Conservation (phyloP, 2,329 filamentous ascomycete species). For the Daldinia sp. region DNA sequence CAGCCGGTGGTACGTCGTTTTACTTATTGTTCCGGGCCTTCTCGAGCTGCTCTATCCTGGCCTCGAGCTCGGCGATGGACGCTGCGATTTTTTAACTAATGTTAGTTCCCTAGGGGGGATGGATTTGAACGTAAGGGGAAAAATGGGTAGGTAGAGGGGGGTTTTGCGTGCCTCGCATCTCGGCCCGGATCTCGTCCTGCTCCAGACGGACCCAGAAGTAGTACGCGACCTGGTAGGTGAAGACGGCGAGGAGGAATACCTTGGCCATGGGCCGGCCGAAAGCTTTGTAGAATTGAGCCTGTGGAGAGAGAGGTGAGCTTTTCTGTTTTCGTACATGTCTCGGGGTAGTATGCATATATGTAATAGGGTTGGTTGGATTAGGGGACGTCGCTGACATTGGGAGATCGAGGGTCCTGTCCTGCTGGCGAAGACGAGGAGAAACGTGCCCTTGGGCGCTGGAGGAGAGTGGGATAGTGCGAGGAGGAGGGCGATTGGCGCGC, state of each 20-base stretch:
- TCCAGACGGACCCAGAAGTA: conserved; percentile 81
- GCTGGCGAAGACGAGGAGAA: conserved; percentile 41
- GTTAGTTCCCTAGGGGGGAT: conserved; percentile 12
- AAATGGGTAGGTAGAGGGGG: neutral
- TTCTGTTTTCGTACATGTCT: no score
- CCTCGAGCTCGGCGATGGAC: conserved; percentile 48
- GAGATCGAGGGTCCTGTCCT: conserved; percentile 16
- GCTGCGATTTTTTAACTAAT: conserved; percentile 32
- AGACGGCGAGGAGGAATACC: conserved; percentile 78
- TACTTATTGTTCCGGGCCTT: conserved; percentile 39
- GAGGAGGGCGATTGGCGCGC: conserved; percentile 7
- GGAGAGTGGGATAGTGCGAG: conserved; percentile 3
- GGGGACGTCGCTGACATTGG: conserved; percentile 39
- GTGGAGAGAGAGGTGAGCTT: conserved; percentile 4
- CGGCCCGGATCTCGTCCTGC: conserved; percentile 73
- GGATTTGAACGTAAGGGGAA: neutral
- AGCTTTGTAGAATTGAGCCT: conserved; percentile 79
- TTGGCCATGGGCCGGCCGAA: conserved; percentile 81
- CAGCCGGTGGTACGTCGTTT: no score
- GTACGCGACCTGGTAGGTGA: conserved; percentile 83
- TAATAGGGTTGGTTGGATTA: no score
- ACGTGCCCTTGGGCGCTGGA: conserved; percentile 26
- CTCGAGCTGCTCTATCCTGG: conserved; percentile 49
- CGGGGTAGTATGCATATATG: no score
- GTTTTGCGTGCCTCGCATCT: conserved; percentile 65